Conservation (phyloP, 148 eudicot species). For the Simmondsia chinensis region DNA sequence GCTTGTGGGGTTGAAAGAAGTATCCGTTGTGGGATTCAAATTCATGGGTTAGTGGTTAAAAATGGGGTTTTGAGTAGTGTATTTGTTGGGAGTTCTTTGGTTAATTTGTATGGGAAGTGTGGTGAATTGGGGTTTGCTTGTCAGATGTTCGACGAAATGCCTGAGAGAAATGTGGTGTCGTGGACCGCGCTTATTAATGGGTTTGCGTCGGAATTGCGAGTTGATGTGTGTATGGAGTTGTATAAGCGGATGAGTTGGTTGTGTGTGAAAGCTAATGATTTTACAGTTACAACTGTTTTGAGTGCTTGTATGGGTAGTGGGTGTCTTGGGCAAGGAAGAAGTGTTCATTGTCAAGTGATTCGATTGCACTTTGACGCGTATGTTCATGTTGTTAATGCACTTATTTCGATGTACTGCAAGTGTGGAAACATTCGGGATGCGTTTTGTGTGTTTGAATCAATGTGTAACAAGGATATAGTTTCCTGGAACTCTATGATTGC, state of each 20-base stretch:
- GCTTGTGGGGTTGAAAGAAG: constrained; percentile 12
- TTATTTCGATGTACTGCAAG: constrained; percentile 44
- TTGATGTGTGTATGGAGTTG: constrained; percentile 26
- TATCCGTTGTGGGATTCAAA: constrained; percentile 21
- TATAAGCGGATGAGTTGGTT: constrained; percentile 28
- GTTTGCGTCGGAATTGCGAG: constrained; percentile 20
- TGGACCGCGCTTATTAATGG: constrained; percentile 39
- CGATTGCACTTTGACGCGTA: constrained; percentile 21
- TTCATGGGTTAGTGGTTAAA: constrained; percentile 28
- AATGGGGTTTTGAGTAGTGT: constrained; percentile 20
- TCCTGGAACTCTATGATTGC: constrained; percentile 45
- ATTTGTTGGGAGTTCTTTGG: constrained; percentile 31
- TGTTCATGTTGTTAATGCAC: constrained; percentile 31
- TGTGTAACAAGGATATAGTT: constrained; percentile 25
- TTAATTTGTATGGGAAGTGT: constrained; percentile 25
- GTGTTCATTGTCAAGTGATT: constrained; percentile 29
- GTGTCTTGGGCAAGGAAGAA: constrained; percentile 27
- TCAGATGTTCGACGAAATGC: constrained; percentile 29
- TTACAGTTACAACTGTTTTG: constrained; percentile 26
- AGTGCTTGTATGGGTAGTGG: constrained; percentile 28
- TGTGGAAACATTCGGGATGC: constrained; percentile 32
- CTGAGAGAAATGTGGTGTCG: constrained; percentile 36
- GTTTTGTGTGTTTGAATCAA: constrained; percentile 15
- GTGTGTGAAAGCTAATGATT: constrained; percentile 24
- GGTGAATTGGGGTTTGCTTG: constrained; percentile 16